Evolutionary conservation across 1,284 basidiomycete species (phyloP), one percentile per base, ranked within the genome.

Genomic region (Amylostereum areolatum): DNA sequence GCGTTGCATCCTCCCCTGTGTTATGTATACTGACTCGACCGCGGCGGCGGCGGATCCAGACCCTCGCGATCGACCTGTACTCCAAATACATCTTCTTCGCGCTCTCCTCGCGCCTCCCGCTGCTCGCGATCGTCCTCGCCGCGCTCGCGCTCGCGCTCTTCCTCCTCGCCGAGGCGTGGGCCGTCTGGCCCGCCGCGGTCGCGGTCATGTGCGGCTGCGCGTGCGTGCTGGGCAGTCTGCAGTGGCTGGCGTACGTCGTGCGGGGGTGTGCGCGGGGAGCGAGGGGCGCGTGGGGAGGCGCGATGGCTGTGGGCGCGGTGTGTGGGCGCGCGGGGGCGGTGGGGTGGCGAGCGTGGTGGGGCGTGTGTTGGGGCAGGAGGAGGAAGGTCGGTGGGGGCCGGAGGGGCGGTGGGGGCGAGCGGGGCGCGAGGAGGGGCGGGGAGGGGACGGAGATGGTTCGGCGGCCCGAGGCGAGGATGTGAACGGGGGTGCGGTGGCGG

Each of bases 1-100:
- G 51, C 34, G 71, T 62, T 27, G 34, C 12, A 9, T 24, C 31
- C 34, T 35, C 45, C 11, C 37, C 10, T 32, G 12, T 11, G 5
- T 6, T 3, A 0, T 33, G 34, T 24, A 4, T 40, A 33, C 47
- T 28, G 24, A n/a, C 40, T 43, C 8, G 30, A 30, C 34, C 32
- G 35, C 11, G 9, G n/a, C 5, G 25, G 11, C 33, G 10, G 7
- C 18, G 18, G 27, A 5, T 45, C 10, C 59, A 83, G 80, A 61
- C 49, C 29, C 69, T 77, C 43, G 78, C 83, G 0, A 62, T 61
- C 8, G 84, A 85, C 59, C 56, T 86, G 12, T 81, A 79, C 56
- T 68, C 66, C 35, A 72, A 73, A 8, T 83, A 81, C 60, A 68
- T 83, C 50, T 86, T 84, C 65, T 86, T 87, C 63, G 69, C 78